Base-by-base conservation (phyloP, 306 rosid species). In the Cicer yamashitae region DNA sequence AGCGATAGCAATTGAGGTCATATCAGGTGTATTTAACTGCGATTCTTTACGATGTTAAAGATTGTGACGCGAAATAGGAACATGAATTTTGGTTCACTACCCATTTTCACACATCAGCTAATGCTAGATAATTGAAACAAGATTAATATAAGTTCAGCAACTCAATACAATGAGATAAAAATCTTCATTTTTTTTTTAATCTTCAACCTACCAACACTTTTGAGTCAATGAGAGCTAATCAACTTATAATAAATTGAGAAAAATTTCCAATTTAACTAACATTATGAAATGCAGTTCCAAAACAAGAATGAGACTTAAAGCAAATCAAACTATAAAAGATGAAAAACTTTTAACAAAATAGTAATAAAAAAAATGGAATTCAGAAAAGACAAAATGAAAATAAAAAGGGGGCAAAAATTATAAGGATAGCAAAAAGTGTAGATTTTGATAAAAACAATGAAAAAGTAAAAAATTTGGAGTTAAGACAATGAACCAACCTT, bases 401-500 rank as follows among this genome's bases (percentile, higher is more conserved):
- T n/a, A 59, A 40, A 52, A 52, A 58, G 59, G 25, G 30, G 30
- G 30, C 0, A 25, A 25, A 25, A 25, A 25, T 25, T 25, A 25
- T 25, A 25, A 25, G 30, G 82, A 63, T 76, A 45, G 73, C 17
- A 40, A 56, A 70, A 68, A 60, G 82, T 78, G 79, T 11, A 10
- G 62, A 63, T 11, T 72, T 30, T 37, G 12, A 12, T 50, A 38
- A 22, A 58, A 82, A 62, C 2, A 54, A 34, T 47, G 73, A 64
- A 10, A 70, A 82, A 72, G 53, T 56, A 78, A 17, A 69, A 63
- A 3, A 58, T 52, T 75, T 48, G 70, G 68, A 83, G 82, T 84
- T 59, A 64, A 81, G 86, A 68, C 10, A 71, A 47, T 44, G 74
- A 80, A 79, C 60, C 59, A 62, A 90, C 96, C 99, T 92, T 92